These are phyloP conservation scores for Voacanga thouarsii DNA, from an alignment of 257 asterid genomes.

Conservation along the genomic window DNA sequence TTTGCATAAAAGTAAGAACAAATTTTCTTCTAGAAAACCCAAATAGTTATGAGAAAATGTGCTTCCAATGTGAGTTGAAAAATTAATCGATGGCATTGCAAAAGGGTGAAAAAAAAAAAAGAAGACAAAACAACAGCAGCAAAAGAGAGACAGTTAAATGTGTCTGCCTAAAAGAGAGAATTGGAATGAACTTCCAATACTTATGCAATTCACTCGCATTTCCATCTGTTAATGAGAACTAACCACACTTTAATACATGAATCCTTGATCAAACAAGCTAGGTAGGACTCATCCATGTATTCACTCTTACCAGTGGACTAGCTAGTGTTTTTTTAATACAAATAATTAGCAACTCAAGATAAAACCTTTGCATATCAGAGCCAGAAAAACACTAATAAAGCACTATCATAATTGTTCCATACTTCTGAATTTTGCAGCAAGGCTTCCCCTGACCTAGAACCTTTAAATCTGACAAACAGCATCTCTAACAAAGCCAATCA, in stretches of 20 bases:
- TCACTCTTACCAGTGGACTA: not conserved
- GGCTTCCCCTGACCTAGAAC: no score
- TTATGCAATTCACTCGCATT: not conserved
- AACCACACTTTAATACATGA: not conserved
- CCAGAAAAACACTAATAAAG: no score
- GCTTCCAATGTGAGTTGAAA: not conserved
- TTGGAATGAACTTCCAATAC: not conserved
- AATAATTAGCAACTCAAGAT: not conserved
- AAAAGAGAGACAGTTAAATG: not conserved
- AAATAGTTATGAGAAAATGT: not conserved
- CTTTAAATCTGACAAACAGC: no score
- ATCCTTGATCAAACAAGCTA: not conserved
- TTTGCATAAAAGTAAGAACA: not conserved
- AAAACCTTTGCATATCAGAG: not conserved
- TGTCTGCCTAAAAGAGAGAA: not conserved
- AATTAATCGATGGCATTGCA: not conserved
- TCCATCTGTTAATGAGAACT: not conserved
- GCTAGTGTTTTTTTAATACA: not conserved
- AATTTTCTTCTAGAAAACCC: not conserved
- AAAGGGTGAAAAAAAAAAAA: no score
- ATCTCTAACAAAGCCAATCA: not conserved
- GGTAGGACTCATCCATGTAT: not conserved
- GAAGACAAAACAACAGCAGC: not conserved
- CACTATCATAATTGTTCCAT: no score
- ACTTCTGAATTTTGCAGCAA: not conserved